phyloP scores from a whole-genome alignment of 805 yeast genomes.

The Saccharomycopsis capsularis region DNA sequence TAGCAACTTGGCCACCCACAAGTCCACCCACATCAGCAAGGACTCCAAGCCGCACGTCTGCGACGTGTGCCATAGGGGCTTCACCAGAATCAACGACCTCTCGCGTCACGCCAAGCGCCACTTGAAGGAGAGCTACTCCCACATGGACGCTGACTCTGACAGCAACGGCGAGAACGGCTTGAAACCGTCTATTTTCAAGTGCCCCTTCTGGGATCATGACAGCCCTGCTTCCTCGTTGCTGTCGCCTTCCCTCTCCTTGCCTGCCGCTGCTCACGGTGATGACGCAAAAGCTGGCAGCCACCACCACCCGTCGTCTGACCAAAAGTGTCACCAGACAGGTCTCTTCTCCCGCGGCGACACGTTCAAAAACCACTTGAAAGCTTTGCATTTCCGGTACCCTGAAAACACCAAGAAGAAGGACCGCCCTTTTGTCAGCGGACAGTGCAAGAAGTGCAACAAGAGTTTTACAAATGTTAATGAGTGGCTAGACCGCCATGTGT shows the following conservation, averaged over 20 bases:
- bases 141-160: conserved; percentile 31
- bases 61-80: conserved; percentile 71
- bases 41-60: conserved; percentile 45
- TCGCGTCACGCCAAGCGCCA: conserved; percentile 81
- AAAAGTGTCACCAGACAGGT: conserved; percentile 69
- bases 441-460: conserved; percentile 69
- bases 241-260: too few species aligned
- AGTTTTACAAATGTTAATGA: conserved; percentile 62
- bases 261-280: background rate
- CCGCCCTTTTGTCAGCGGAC: conserved; percentile 61
- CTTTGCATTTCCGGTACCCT: conserved; percentile 85
- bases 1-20: conserved; percentile 59
- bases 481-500: conserved; percentile 70
- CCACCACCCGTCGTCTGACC: too few species aligned
- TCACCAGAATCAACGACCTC: conserved; percentile 81
- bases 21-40: conserved; percentile 72
- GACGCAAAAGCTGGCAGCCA: too few species aligned
- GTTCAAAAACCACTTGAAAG: conserved; percentile 82
- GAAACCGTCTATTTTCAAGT: conserved; percentile 11
- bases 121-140: conserved; percentile 33
- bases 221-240: background rate
- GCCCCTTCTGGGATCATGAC: conserved; percentile 15
- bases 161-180: background rate
- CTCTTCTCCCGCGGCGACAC: conserved; percentile 87
- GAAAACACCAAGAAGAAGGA: conserved; percentile 76